phyloP scores from a whole-genome alignment of 192 early-diverging fungal species.

The Lobosporangium transversale region DNA sequence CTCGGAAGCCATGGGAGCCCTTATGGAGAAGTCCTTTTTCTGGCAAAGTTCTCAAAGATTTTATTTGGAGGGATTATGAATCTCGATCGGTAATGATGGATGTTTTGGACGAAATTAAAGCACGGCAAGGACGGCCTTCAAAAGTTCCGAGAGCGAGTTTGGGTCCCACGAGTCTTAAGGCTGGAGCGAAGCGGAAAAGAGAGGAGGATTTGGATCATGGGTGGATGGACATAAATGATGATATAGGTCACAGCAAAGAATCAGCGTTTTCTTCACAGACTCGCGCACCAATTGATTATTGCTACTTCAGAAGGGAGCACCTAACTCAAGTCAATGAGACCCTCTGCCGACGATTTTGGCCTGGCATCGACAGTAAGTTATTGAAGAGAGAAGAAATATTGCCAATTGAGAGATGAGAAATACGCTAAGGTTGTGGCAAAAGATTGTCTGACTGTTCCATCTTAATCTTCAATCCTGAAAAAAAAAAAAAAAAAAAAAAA shows the following conservation, averaged over 20 bases:
- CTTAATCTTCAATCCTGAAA: no score
- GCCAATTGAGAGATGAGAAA: no score
- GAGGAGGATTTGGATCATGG: constrained; percentile 9
- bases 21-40: constrained; percentile 74
- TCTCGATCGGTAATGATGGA: constrained; percentile 58
- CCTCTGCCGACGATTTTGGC: constrained; percentile 85
- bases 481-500: no score
- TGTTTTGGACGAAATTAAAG: constrained; percentile 59
- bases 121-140: constrained; percentile 45
- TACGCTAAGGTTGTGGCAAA: no score
- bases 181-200: constrained; percentile 28
- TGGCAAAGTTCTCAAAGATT: constrained; percentile 80
- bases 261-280: not conserved
- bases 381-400: no score
- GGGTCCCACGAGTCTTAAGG: constrained; percentile 2
- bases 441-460: not conserved
- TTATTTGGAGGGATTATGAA: constrained; percentile 80
- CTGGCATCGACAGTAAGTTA: constrained; percentile 81
- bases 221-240: not conserved
- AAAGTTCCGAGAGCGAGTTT: constrained; percentile 19
- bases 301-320: constrained; percentile 77
- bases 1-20: constrained; percentile 62
- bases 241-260: constrained; percentile 1
- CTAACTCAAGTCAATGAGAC: constrained; percentile 79
- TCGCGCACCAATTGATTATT: constrained; percentile 77